Base-by-base conservation (phyloP, 2,329 filamentous ascomycete genomes). In the Phialophora expanda region DNA sequence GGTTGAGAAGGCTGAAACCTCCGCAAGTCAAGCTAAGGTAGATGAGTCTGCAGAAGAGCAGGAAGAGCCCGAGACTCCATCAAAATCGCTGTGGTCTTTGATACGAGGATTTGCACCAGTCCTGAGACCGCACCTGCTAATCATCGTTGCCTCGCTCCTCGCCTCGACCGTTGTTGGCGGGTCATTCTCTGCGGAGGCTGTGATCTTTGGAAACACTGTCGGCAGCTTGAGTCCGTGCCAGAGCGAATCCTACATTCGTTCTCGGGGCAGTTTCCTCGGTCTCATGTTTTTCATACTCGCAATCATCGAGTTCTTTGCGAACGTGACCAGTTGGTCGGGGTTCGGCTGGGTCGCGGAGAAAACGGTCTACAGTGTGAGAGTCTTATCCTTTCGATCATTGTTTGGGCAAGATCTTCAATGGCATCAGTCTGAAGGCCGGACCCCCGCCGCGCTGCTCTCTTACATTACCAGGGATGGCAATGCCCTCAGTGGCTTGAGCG, bases 401-500 rank as follows among this genome's bases (percentile, higher is more conserved):
- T 48, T 71, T 4, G 67, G 65, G 32, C 67, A 71, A 60, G 62
- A 61, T 28, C 34, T 70, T 24, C 78, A 89, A 66, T 58, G 56
- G 89, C 89, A 92, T 71, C 86, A 91, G 73, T 87, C 87, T 0
- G 82, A 85, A 28, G 84, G 83, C 4, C 83, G 89, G 28, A 88
- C 84, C 0, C 87, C 90, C 0, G 82, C 86, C 0, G 78, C 82
- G 11, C 79, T 93, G 7, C 80, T 92, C 2, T 87, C 86, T 0
- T 85, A 89, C 69, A 89, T 93, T 68, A 92, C 88, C 2, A 86
- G 84, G 54, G 90, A 93, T 72, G 85, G 87, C 1, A 87, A 86
- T 34, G 85, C 88, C 92, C 38, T 58, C 20, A 30, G 56, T 22
- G 56, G 56, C 56, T 46, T 58, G 67, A 90, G 65, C 50, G 68